Conservation (phyloP, 83 land plant species). For the Picea abies region DNA sequence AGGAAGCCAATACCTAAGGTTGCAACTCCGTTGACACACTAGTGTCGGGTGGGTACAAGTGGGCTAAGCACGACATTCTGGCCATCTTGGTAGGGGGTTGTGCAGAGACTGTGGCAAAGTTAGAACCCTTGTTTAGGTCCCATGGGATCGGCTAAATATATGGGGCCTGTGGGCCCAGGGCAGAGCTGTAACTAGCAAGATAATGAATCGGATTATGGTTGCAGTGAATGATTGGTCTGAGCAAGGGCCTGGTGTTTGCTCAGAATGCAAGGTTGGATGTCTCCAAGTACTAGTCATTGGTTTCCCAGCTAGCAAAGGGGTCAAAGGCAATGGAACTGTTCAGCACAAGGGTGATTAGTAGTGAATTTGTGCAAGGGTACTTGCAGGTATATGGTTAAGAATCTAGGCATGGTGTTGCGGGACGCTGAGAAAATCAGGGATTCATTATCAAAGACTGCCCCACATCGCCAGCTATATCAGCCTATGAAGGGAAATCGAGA, state of each 20-base stretch:
- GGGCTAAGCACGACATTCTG: conserved; percentile 59
- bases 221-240: conserved; percentile 59
- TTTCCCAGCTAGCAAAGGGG: conserved; percentile 67
- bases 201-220: conserved; percentile 74
- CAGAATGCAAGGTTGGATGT: conserved; percentile 62
- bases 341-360: conserved; percentile 49
- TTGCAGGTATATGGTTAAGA: conserved; percentile 76
- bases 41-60: conserved; percentile 80
- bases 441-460: conserved; percentile 57
- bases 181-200: conserved; percentile 55
- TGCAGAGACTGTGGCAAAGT: conserved; percentile 34
- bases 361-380: conserved; percentile 68
- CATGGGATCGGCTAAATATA: conserved; percentile 53
- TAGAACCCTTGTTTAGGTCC: conserved; percentile 51
- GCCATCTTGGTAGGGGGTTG: conserved; percentile 77
- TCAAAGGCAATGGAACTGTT: conserved; percentile 63
- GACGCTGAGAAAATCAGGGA: conserved; percentile 25
- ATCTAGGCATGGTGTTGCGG: conserved; percentile 68
- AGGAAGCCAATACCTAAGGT: conserved; percentile 18
- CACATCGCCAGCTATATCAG: conserved; percentile 57
- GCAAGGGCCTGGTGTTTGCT: conserved; percentile 74
- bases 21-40: conserved; percentile 66
- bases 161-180: conserved; percentile 73
- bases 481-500: conserved; percentile 76
- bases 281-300: conserved; percentile 37